Evolutionary conservation across 768 basidiomycete species (phyloP), one percentile per base, ranked within the genome.

Genomic region (Mycena polygramma): DNA sequence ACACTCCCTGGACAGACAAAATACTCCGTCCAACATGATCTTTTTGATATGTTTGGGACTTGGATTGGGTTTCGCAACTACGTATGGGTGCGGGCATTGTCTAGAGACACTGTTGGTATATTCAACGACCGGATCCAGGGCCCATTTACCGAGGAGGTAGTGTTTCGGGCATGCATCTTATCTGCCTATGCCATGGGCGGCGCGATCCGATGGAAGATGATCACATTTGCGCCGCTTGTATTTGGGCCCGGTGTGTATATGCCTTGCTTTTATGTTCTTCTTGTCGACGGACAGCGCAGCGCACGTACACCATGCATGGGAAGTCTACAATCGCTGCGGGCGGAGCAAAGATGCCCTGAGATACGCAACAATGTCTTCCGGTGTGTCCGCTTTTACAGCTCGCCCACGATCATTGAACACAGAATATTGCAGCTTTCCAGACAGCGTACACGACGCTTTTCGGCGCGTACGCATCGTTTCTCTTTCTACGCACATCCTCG

Each of bases 281-380:
- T 57, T 45, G 43, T 30, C 26, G 57, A 45, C 13, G n/a, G n/a
- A 26, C 30, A 30, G 30, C 30, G n/a, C 73, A 96, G 97, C 98
- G 2, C 98, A 99, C 77, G 81, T 91, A 0, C 98, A 99, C 75
- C 98, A 99, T 75, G 95, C 92, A 17, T 94, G 90, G 88, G 98
- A 99, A 68, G 88, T 85, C 0, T 99, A 89, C 78, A 89, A 91
- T 68, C 88, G 88, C 17, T 88, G 89, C 67, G 97, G 97, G 0
- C 82, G 91, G 39, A 95, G 87, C 1, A 57, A 70, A 11, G 77
- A 79, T n/a, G 96, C 96, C 0, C 81, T 91, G 4, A 83, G 89
- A 65, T 86, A 82, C 17, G 94, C 97, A 0, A 66, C 87, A 15
- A 70, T 92, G 20, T 81, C 82, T 41, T 86, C 83, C 49, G 63